Evolutionary conservation across 257 asterid species (phyloP), one percentile per base, ranked within the genome.

Genomic region (Hygrophila difformis): DNA sequence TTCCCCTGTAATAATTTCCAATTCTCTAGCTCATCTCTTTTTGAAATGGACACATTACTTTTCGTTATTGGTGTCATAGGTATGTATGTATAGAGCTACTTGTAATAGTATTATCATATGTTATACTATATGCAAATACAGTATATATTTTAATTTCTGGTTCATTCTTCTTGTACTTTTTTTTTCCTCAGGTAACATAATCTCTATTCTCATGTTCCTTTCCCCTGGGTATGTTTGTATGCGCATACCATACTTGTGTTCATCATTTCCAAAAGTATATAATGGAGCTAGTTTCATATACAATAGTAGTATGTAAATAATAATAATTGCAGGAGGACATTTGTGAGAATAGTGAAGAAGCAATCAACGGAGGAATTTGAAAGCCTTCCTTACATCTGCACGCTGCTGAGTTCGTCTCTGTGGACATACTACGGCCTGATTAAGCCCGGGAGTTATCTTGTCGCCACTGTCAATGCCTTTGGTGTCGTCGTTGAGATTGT

Each of bases 351-450:
- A 1, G 84, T 83, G 70, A 74, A 60, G 60, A 40, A 59, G 0
- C 55, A 59, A 47, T 76, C 92, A 3, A 83, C 87, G 0, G 78
- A 72, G 55, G 92, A 83, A 20, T 83, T 83, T 36, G 79, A 69
- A 56, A 64, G 84, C 49, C 50, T 83, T 51, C 84, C 92, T 3
- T 83, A 83, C 66, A 69, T 79, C n/a, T 74, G 82, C 45, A 83
- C 92, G 0, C 53, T 79, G 42, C 24, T 83, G 44, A 74, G 44
- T 37, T 67, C 92, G 2, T 51, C 71, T 9, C 53, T 79, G 0
- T 83, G 94, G 94, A 74, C 84, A 9, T 79, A 71, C 36, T 83
- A 83, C 31, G 94, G 94, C 0, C 19, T 79, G 38, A 74, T 53
- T 8, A 79, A 64, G 59, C 92, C 91, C 0, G 84, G 64, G 8